phyloP scores from a whole-genome alignment of 2,329 filamentous ascomycete genomes.

The Huntiella abstrusa region DNA sequence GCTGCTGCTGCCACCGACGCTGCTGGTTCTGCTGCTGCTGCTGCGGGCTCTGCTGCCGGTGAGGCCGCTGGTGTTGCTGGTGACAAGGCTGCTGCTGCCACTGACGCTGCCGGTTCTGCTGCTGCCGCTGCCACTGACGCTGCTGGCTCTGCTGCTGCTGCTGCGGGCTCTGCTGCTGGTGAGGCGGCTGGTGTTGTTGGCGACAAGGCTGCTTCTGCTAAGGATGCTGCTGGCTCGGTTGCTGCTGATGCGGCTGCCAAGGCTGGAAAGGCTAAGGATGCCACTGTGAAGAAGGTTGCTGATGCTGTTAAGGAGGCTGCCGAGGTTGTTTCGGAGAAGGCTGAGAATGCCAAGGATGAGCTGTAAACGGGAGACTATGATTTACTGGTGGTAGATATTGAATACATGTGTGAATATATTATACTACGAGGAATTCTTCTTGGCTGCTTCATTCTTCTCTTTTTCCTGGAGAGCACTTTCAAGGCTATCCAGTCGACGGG shows the following conservation, averaged over 20 bases:
- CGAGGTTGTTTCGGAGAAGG: slow-evolving; percentile 8
- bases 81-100: not conserved
- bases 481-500: slow-evolving; percentile 62
- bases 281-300: slow-evolving; percentile 21
- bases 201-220: slow-evolving; percentile 1
- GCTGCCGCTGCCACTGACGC: slow-evolving; percentile 1
- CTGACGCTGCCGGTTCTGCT: not conserved
- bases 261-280: not conserved
- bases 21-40: slow-evolving; percentile 1
- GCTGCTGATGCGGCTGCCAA: slow-evolving; percentile 1
- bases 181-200: not conserved
- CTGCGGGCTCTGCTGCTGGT: not conserved
- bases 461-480: slow-evolving; percentile 51
- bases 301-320: slow-evolving; percentile 27
- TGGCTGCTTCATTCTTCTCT: slow-evolving; percentile 24
- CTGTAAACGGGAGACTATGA: slow-evolving; percentile 28
- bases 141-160: not conserved
- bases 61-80: not conserved
- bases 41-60: not conserved
- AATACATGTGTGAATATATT: not conserved
- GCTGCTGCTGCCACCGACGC: slow-evolving; percentile 4
- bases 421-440: slow-evolving; percentile 18
- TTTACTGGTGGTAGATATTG: not conserved
- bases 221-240: not conserved
- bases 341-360: slow-evolving; percentile 50